phyloP scores from a whole-genome alignment of 257 asterid genomes.

The Agastache rugosa region DNA sequence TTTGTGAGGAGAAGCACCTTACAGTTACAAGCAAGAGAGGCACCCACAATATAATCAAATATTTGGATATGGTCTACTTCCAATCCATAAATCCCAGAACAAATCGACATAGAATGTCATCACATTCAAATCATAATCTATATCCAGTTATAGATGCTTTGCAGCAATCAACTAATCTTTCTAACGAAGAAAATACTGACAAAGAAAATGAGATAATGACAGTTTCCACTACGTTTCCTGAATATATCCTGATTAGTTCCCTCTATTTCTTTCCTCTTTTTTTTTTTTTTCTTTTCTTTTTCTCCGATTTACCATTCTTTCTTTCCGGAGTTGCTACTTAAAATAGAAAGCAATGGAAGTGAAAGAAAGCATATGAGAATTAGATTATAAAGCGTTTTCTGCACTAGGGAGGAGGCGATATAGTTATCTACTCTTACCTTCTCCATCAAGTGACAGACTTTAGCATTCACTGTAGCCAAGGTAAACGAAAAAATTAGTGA shows the following conservation, averaged over 20 bases:
- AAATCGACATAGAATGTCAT: too few species aligned
- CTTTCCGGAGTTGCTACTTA: slow-evolving; percentile 2
- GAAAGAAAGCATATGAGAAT: slow-evolving; percentile 23
- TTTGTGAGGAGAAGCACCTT: neutral
- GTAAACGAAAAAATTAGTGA: slow-evolving; percentile 34
- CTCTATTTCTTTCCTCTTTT: neutral
- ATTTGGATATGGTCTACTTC: neutral
- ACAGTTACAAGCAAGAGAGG: neutral
- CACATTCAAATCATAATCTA: neutral
- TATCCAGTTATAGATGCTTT: neutral
- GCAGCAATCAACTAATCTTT: neutral
- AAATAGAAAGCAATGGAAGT: neutral
- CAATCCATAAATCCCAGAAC: neutral
- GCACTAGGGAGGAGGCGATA: slow-evolving; percentile 10
- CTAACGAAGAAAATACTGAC: too few species aligned
- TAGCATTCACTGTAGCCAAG: slow-evolving; percentile 40
- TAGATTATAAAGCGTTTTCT: neutral
- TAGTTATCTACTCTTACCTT: slow-evolving; percentile 38
- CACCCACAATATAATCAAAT: neutral
- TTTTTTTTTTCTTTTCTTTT: neutral
- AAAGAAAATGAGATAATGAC: too few species aligned
- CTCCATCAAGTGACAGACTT: slow-evolving; percentile 22
- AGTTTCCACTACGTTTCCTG: neutral
- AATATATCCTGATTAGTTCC: neutral
- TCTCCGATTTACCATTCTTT: neutral